phyloP scores from a whole-genome alignment of 306 rosid species.

The Carpinus fangiana region DNA sequence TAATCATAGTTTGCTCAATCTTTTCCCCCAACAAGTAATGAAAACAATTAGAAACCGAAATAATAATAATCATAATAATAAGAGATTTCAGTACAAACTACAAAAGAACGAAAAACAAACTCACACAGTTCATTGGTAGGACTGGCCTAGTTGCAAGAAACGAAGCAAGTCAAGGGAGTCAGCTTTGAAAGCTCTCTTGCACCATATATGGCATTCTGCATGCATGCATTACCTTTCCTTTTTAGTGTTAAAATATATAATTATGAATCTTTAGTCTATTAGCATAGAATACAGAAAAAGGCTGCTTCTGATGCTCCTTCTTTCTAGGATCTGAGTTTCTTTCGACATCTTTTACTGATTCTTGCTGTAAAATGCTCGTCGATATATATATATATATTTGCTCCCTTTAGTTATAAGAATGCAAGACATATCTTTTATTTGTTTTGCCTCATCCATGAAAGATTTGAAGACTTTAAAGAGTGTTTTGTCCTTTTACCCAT shows the following conservation, averaged over 20 bases:
- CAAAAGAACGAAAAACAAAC: not conserved
- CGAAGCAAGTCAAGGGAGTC: slow-evolving; percentile 1
- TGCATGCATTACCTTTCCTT: not conserved
- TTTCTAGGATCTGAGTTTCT: slow-evolving; percentile 23
- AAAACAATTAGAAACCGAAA: not conserved
- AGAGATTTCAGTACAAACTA: not conserved
- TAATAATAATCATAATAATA: not conserved
- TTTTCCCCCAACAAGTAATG: too few species aligned
- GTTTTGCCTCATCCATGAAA: not conserved
- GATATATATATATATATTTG: not conserved
- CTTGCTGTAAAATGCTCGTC: not conserved
- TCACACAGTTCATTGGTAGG: not conserved
- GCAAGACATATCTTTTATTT: slow-evolving; percentile 15
- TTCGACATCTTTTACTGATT: slow-evolving; percentile 19
- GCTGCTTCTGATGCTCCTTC: not conserved
- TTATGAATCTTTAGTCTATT: slow-evolving; percentile 30
- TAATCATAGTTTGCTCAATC: too few species aligned
- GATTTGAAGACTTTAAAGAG: not conserved
- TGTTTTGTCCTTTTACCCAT: slow-evolving; percentile 2
- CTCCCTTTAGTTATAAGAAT: slow-evolving; percentile 17
- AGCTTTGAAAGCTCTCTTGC: not conserved
- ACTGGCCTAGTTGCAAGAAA: slow-evolving; percentile 3
- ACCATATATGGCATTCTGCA: not conserved
- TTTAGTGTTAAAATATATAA: slow-evolving; percentile 7
- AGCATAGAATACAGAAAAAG: not conserved